A percentile compares a stretch with the other conserved stretches of the same genome.
phyloP scores from a whole-genome alignment of 495 filamentous ascomycete species.

The Penicillium flavigenum region DNA sequence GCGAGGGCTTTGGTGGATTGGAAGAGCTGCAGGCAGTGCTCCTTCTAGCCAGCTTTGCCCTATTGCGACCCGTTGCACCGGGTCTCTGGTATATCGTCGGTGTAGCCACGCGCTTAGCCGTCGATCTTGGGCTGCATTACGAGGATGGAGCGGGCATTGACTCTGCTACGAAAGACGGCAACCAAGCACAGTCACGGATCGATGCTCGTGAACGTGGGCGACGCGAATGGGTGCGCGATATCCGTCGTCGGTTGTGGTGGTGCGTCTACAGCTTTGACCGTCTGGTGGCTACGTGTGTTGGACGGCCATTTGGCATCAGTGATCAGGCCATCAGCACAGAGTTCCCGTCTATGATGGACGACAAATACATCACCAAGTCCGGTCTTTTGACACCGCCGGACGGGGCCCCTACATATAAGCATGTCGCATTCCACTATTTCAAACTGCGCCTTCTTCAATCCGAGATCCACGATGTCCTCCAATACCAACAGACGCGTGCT shows the following conservation, averaged over 20 bases:
- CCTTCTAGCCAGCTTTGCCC: conserved; percentile 84
- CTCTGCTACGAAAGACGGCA: conserved; percentile 36
- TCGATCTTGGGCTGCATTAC: conserved; percentile 90
- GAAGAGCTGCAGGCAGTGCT: conserved; percentile 93
- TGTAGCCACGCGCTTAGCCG: conserved; percentile 83
- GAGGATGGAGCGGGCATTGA: conserved; percentile 80
- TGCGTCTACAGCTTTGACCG: conserved; percentile 93
- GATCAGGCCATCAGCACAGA: conserved; percentile 94
- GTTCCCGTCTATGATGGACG: conserved; percentile 84
- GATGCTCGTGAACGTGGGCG: conserved; percentile 67
- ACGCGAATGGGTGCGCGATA: conserved; percentile 81
- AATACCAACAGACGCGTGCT: conserved; percentile 75
- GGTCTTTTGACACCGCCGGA: conserved; percentile 62
- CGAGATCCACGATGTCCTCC: conserved; percentile 90
- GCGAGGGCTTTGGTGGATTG: conserved; percentile 70
- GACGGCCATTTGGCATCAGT: conserved; percentile 87
- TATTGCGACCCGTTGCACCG: conserved; percentile 86
- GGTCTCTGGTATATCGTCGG: conserved; percentile 97
- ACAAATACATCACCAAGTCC: conserved; percentile 82
- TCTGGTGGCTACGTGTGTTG: conserved; percentile 87
- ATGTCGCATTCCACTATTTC: conserved; percentile 88
- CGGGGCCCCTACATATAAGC: conserved; percentile 73
- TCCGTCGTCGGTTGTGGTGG: conserved; percentile 91
- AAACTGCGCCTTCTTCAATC: conserved; percentile 89
- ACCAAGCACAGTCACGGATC: conserved; percentile 35